These are phyloP conservation scores for Emmonsiellopsis sp. DNA, from an alignment of 2,329 filamentous ascomycete species.

Conservation along the genomic window DNA sequence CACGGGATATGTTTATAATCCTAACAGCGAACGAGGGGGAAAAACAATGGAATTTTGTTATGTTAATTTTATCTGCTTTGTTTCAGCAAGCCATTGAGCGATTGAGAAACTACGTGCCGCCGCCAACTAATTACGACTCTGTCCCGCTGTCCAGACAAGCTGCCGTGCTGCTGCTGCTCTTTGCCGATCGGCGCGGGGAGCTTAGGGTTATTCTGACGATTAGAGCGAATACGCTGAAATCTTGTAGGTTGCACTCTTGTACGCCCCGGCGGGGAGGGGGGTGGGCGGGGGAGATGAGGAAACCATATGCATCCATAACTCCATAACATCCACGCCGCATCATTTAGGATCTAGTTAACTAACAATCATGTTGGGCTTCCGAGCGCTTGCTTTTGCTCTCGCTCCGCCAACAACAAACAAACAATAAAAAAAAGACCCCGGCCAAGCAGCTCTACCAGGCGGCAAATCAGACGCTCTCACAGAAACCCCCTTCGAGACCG, in stretches of 20 bases:
- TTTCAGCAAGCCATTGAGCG: constrained; percentile 44
- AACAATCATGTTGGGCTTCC: too few species aligned
- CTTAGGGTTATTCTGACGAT: constrained; percentile 58
- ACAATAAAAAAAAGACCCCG: constrained; percentile 41
- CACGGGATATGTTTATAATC: too few species aligned
- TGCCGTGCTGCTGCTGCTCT: constrained; percentile 79
- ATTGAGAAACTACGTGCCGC: constrained; percentile 47
- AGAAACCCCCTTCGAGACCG: constrained; percentile 64
- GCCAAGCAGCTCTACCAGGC: constrained; percentile 78
- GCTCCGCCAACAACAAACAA: too few species aligned
- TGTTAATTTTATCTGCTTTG: not conserved
- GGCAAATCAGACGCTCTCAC: constrained; percentile 49
- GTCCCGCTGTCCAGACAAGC: constrained; percentile 59
- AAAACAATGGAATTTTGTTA: too few species aligned
- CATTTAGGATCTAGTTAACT: too few species aligned
- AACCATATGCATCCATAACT: too few species aligned
- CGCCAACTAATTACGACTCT: constrained; percentile 47
- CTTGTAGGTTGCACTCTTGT: constrained; percentile 32
- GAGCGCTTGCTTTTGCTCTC: too few species aligned
- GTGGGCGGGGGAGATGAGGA: too few species aligned
- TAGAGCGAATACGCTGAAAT: constrained; percentile 48
- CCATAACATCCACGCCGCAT: too few species aligned
- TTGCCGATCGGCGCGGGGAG: constrained; percentile 72
- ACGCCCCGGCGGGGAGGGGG: too few species aligned
- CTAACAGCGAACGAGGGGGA: too few species aligned